These are phyloP conservation scores for Torulaspora globosa DNA, from an alignment of 1,139 yeast species.

Conservation along the genomic window DNA sequence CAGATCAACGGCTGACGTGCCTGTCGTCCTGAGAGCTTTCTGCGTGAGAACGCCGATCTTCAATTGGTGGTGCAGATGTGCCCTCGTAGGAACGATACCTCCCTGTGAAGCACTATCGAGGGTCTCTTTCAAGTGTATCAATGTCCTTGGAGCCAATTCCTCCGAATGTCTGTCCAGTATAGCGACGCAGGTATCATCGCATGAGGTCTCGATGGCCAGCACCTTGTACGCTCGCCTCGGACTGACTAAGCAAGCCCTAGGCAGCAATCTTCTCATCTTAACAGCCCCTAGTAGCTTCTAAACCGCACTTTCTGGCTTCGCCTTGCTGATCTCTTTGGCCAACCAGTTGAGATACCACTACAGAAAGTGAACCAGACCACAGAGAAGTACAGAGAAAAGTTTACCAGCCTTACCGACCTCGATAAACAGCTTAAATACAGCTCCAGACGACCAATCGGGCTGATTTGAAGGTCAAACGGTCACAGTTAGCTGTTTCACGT, in stretches of 20 bases:
- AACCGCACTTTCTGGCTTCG: background rate
- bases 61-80: constrained; percentile 72
- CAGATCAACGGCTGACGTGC: constrained; percentile 55
- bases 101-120: constrained; percentile 65
- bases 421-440: background rate
- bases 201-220: constrained; percentile 85
- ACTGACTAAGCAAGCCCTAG: background rate
- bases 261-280: background rate
- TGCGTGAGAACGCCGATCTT: constrained; percentile 48
- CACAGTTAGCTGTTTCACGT: constrained; percentile 1
- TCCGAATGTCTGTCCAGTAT: constrained; percentile 50
- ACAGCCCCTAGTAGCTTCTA: background rate
- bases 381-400: background rate
- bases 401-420: background rate
- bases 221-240: constrained; percentile 48
- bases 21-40: constrained; percentile 37
- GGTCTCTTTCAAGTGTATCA: constrained; percentile 63
- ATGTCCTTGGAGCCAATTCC: constrained; percentile 44
- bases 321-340: background rate
- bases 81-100: constrained; percentile 86
- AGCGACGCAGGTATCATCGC: constrained; percentile 93
- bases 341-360: background rate
- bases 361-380: background rate
- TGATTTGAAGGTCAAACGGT: background rate
- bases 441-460: background rate